phyloP scores from a whole-genome alignment of 2,329 filamentous ascomycete species.

The Penicillium sp. region DNA sequence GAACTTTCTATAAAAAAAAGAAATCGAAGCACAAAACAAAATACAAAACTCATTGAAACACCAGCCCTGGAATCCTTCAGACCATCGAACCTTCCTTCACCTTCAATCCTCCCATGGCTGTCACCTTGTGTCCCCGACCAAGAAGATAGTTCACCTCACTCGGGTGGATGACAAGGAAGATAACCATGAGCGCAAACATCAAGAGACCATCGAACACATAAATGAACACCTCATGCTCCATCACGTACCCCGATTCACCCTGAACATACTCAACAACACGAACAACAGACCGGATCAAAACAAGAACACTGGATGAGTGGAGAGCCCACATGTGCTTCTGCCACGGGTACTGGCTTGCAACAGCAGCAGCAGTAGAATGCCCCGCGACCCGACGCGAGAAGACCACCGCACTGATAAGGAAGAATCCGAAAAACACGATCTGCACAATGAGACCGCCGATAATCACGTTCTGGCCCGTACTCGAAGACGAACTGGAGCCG shows the following conservation, averaged over 20 bases:
- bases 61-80: not conserved
- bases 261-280: constrained; percentile 32
- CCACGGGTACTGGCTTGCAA: constrained; percentile 32
- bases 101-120: constrained; percentile 18
- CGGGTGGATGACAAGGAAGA: constrained; percentile 26
- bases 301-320: constrained; percentile 24
- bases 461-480: constrained; percentile 27
- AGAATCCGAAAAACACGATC: constrained; percentile 34
- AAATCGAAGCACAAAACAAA: not conserved
- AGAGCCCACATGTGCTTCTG: constrained; percentile 36
- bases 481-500: constrained; percentile 1
- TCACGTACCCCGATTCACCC: constrained; percentile 27
- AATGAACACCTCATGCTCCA: constrained; percentile 30
- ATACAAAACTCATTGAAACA: not conserved
- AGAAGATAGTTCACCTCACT: constrained; percentile 27
- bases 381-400: constrained; percentile 29
- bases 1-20: not conserved
- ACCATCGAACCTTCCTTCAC: constrained; percentile 10
- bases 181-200: constrained; percentile 28
- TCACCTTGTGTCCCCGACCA: constrained; percentile 17
- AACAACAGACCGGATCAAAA: constrained; percentile 32
- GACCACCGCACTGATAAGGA: constrained; percentile 25
- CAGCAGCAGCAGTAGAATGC: constrained; percentile 28
- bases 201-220: constrained; percentile 34
- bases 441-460: constrained; percentile 32